A percentile compares a stretch with the other conserved stretches of the same genome.
Evolutionary conservation across 257 asterid species (phyloP).

Genomic region (Ajuga chamaepitys): DNA sequence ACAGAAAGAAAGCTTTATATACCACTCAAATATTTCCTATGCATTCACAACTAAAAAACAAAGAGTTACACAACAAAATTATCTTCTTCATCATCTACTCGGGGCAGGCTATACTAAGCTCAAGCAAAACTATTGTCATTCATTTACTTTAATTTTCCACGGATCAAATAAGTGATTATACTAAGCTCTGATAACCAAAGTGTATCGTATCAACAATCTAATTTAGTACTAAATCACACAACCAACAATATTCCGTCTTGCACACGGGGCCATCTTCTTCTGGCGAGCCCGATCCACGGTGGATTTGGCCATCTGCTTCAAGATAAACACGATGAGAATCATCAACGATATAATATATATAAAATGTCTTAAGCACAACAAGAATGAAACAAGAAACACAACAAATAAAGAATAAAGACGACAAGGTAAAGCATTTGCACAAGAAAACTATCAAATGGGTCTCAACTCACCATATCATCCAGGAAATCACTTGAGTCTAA

Average conservation of each 20-base stretch:
- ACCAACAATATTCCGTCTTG: no score
- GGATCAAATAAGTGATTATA: background rate
- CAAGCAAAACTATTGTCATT: slow-evolving; percentile 8
- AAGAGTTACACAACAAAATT: no score
- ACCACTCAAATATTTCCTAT: no score
- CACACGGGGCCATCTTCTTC: no score
- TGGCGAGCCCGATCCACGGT: no score
- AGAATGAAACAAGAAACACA: background rate
- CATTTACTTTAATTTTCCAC: background rate
- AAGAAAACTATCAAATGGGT: slow-evolving; percentile 13
- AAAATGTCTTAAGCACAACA: background rate
- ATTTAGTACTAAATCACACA: background rate
- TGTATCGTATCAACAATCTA: background rate
- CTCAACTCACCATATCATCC: slow-evolving; percentile 15
- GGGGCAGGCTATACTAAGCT: no score
- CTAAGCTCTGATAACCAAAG: background rate
- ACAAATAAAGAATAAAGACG: background rate
- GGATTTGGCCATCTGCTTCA: no score
- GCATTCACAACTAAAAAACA: no score
- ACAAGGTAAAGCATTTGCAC: background rate
- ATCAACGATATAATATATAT: background rate
- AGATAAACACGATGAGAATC: slow-evolving; percentile 1
- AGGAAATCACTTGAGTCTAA: slow-evolving; percentile 20
- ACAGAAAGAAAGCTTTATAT: no score
- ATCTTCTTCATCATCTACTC: no score